Evolutionary conservation across 768 basidiomycete species (phyloP).

Genomic region (Termitomyces titanicus): DNA sequence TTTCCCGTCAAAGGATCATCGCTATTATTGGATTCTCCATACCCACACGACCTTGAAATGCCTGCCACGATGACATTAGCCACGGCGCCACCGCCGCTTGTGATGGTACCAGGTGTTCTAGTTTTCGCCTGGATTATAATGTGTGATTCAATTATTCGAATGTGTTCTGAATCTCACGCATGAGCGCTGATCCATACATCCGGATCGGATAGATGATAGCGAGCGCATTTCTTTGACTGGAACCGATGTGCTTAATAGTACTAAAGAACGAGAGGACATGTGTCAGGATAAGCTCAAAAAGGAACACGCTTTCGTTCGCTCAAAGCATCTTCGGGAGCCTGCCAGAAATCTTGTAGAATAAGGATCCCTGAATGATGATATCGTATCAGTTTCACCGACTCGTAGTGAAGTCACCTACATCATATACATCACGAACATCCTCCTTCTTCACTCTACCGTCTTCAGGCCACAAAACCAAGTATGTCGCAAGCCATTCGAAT

Average conservation of each 20-base stretch:
- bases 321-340: slow-evolving; percentile 7
- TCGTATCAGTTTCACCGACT: neutral
- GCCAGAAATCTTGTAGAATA: slow-evolving; percentile 32
- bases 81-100: neutral
- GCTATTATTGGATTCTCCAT: neutral
- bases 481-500: slow-evolving; percentile 40
- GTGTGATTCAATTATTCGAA: neutral
- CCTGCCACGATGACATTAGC: neutral
- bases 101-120: neutral
- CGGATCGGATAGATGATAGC: neutral
- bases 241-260: neutral
- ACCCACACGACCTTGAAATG: neutral
- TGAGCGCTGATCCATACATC: neutral
- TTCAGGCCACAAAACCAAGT: slow-evolving; percentile 32
- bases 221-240: too few species aligned
- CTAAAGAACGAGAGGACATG: neutral
- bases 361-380: slow-evolving; percentile 23
- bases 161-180: neutral
- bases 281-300: neutral
- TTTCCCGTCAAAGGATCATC: neutral
- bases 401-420: slow-evolving; percentile 23
- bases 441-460: slow-evolving; percentile 35
- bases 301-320: neutral
- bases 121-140: neutral
- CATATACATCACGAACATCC: slow-evolving; percentile 36